phyloP scores from a whole-genome alignment of 176 grass and related monocot genomes.

The Puya raimondii region DNA sequence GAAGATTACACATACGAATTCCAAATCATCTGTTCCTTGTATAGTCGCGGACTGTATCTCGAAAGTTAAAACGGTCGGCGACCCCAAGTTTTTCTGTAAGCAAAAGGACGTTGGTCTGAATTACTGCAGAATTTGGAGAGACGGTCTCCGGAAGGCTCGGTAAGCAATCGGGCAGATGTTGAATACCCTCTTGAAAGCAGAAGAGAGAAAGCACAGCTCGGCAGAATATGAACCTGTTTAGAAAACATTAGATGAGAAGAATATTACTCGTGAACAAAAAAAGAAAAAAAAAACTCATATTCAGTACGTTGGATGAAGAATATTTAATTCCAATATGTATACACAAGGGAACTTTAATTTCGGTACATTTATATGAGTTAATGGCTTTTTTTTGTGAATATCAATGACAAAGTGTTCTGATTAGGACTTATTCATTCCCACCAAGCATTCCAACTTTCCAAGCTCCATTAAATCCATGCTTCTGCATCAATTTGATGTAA shows the following conservation, averaged over 20 bases:
- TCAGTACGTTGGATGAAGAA: not conserved
- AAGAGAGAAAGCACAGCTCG: slow-evolving; percentile 68
- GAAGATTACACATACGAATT: slow-evolving; percentile 30
- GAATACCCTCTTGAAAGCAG: slow-evolving; percentile 15
- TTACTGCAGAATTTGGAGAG: slow-evolving; percentile 50
- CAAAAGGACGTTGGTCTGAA: slow-evolving; percentile 43
- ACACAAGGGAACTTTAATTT: too few relatives aligned
- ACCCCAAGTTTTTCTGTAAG: slow-evolving; percentile 74
- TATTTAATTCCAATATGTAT: too few relatives aligned
- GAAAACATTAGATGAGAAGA: slow-evolving; percentile 3
- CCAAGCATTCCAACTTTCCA: not conserved
- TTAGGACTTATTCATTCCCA: not conserved
- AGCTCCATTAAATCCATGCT: not conserved
- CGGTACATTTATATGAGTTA: too few relatives aligned
- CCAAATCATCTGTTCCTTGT: slow-evolving; percentile 30
- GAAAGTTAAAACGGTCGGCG: slow-evolving; percentile 56
- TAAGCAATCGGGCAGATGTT: slow-evolving; percentile 65
- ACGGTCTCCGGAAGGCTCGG: slow-evolving; percentile 67
- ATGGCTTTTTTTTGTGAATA: too few relatives aligned
- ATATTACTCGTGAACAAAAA: slow-evolving; percentile 3
- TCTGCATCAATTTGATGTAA: not conserved
- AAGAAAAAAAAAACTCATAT: slow-evolving; percentile 4
- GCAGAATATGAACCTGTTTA: slow-evolving; percentile 96
- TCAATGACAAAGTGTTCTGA: not conserved
- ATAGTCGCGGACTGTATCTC: slow-evolving; percentile 24